Base-by-base conservation (phyloP, 176 grass and related monocot genomes). In the Juncus inflexus region DNA sequence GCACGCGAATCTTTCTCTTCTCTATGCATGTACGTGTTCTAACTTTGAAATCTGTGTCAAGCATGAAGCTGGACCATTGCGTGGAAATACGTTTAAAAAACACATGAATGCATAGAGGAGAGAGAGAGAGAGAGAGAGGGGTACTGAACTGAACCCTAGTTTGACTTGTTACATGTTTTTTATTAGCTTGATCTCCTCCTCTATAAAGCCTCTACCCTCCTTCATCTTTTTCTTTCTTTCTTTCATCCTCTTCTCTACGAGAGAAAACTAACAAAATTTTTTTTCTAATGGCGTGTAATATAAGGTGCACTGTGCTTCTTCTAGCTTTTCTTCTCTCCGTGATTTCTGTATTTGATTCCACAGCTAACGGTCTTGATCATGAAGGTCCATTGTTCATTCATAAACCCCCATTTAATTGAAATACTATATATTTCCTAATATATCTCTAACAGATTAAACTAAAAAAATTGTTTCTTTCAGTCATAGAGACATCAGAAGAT, bases 131-230 rank as follows among this genome's bases (percentile, higher is more conserved):
- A 70, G 56, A 15, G 67, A 70, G 52, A n/a, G 8, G 39, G 19
- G 37, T 7, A 12, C 28, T 39, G 38, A 54, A 47, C 38, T 38
- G 35, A 75, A 62, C 60, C 58, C 40, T 54, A 35, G 41, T 75
- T 75, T 75, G 57, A 75, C 72, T 42, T 64, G 51, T 35, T 61
- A 7, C 62, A 51, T 74, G 52, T 55, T 69, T 68, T 43, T 37
- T 37, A 42, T 16, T 5, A 37, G 39, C 50, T 63, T 38, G 42
- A 74, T 9, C 10, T 35, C 36, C 72, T 9, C 41, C 71, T 64
- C 8, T 63, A 74, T 63, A 75, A 56, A 75, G 52, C 15, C 43
- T 47, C 72, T 40, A 56, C 42, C 36, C 15, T 9, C 58, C 0
- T 53, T 19, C 47, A 39, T 55, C 19, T 9, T 64, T 64, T 47